Conservation (phyloP, 2,329 filamentous ascomycete genomes). For the Lachnellula occidentalis region DNA sequence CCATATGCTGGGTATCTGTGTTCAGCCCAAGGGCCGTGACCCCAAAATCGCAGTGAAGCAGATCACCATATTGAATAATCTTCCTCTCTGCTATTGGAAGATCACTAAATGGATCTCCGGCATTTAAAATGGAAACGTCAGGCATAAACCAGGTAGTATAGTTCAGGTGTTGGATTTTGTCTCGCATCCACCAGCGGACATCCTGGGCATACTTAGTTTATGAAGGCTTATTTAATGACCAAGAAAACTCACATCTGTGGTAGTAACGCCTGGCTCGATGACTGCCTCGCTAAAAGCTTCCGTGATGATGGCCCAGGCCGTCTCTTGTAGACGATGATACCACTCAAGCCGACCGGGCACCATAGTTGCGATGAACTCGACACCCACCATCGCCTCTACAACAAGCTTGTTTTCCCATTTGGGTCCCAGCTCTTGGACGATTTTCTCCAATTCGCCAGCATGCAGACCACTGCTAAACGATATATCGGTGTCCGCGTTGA, state of each 20-base stretch:
- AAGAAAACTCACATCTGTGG: slow-evolving; percentile 26
- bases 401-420: slow-evolving; percentile 38
- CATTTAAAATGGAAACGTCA: slow-evolving; percentile 37
- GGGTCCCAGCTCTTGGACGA: slow-evolving; percentile 33
- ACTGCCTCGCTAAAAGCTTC: slow-evolving; percentile 41
- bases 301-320: slow-evolving; percentile 45
- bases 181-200: slow-evolving; percentile 48
- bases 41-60: slow-evolving; percentile 46
- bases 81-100: slow-evolving; percentile 1
- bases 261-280: slow-evolving; percentile 39
- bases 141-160: slow-evolving; percentile 50
- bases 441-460: slow-evolving; percentile 39
- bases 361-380: slow-evolving; percentile 43
- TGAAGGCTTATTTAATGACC: background rate
- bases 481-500: slow-evolving; percentile 41
- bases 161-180: slow-evolving; percentile 42
- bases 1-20: slow-evolving; percentile 47
- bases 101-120: slow-evolving; percentile 11
- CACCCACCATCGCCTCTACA: slow-evolving; percentile 39
- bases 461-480: slow-evolving; percentile 44
- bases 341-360: slow-evolving; percentile 35
- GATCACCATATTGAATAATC: slow-evolving; percentile 39
- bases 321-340: slow-evolving; percentile 44
- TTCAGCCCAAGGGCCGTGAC: slow-evolving; percentile 43
- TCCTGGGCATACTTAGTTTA: slow-evolving; percentile 27